These are phyloP conservation scores for Pyronema omphalodes DNA, from an alignment of 495 filamentous ascomycete species.

Conservation along the genomic window DNA sequence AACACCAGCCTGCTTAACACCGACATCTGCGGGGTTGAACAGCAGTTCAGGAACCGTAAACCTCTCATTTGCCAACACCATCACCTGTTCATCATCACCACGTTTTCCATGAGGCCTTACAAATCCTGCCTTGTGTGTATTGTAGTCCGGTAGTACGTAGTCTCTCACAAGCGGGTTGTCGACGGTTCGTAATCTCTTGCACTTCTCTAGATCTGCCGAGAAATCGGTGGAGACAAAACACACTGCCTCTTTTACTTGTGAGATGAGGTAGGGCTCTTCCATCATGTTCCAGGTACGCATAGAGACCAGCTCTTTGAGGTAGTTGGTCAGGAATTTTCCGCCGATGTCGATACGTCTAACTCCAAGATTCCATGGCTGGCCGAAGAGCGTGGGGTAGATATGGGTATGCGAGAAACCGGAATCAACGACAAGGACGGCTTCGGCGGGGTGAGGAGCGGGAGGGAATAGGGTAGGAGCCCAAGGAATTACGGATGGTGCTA, in stretches of 20 bases:
- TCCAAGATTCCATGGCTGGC: conserved; percentile 58
- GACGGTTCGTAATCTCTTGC: conserved; percentile 27
- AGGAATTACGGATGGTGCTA: conserved; percentile 57
- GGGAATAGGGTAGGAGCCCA: conserved; percentile 51
- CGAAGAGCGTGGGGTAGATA: conserved; percentile 69
- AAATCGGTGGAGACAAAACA: conserved; percentile 76
- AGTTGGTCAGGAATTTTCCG: conserved; percentile 87
- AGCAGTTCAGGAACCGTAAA: conserved; percentile 82
- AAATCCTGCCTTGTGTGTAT: conserved; percentile 51
- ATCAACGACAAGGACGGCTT: conserved; percentile 76
- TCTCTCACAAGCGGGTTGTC: conserved; percentile 70
- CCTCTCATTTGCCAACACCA: conserved; percentile 78
- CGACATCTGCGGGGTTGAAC: conserved; percentile 73
- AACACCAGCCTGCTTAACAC: conserved; percentile 67
- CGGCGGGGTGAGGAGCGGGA: conserved; percentile 39
- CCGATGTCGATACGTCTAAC: conserved; percentile 80
- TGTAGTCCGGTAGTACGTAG: conserved; percentile 86
- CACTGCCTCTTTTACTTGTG: conserved; percentile 81
- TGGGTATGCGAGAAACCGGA: conserved; percentile 87
- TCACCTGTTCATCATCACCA: conserved; percentile 47
- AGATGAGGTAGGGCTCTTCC: conserved; percentile 79
- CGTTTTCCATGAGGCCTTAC: conserved; percentile 44
- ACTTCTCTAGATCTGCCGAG: conserved; percentile 49
- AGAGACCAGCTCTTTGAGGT: conserved; percentile 75
- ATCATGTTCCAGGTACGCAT: conserved; percentile 86